phyloP scores from a whole-genome alignment of 2,329 filamentous ascomycete species.

The Dactylonectria macrodidyma region DNA sequence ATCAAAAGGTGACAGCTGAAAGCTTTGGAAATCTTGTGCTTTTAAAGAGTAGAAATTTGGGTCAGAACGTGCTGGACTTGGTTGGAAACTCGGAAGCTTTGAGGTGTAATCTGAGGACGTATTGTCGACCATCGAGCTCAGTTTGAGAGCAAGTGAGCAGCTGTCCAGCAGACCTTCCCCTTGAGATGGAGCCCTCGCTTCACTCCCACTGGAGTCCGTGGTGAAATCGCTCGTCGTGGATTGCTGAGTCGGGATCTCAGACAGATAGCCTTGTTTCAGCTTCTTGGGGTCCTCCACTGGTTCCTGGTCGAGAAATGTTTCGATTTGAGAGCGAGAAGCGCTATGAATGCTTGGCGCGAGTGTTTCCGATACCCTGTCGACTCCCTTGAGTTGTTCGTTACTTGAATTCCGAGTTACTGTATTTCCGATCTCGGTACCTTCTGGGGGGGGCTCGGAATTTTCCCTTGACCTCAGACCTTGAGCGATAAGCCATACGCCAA shows the following conservation, averaged over 20 bases:
- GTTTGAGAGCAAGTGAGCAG: constrained; percentile 29
- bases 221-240: neutral
- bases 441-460: constrained; percentile 39
- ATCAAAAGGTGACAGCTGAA: constrained; percentile 54
- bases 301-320: neutral
- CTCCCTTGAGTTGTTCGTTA: neutral
- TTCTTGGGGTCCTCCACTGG: neutral
- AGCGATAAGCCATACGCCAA: constrained; percentile 56
- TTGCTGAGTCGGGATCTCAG: neutral
- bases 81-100: constrained; percentile 51
- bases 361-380: constrained; percentile 1
- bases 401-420: neutral
- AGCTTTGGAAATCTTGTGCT: constrained; percentile 51
- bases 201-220: neutral
- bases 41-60: constrained; percentile 49
- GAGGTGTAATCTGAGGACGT: constrained; percentile 55
- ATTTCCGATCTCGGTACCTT: constrained; percentile 27
- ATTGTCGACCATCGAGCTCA: constrained; percentile 40
- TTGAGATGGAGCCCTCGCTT: neutral
- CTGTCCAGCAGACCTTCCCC: constrained; percentile 26
- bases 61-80: constrained; percentile 50
- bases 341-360: constrained; percentile 5
- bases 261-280: neutral
- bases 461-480: constrained; percentile 51
- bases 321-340: neutral